Conservation (phyloP, 257 asterid species). For the Jasminum sambac region DNA sequence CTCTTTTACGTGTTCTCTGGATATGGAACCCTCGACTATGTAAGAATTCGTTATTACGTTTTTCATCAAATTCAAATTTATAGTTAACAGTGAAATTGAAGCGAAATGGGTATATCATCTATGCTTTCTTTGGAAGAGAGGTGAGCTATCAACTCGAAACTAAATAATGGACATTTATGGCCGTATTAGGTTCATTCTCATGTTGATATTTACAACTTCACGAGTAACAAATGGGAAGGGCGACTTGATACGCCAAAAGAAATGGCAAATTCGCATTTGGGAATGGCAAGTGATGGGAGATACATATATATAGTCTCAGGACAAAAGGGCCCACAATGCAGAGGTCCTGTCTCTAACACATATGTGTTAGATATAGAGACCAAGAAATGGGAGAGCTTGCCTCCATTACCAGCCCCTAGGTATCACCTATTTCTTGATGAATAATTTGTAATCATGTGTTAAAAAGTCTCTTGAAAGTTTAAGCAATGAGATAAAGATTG, state of each 20-base stretch:
- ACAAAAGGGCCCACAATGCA: slow-evolving; percentile 73
- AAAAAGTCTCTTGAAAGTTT: not conserved
- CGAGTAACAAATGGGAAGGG: slow-evolving; percentile 54
- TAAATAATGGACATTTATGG: not conserved
- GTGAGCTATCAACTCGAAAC: not conserved
- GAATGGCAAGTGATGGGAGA: slow-evolving; percentile 75
- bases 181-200: slow-evolving; percentile 65
- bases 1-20: slow-evolving; percentile 63
- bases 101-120: not conserved
- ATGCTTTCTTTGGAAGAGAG: not conserved
- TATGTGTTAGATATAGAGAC: slow-evolving; percentile 62
- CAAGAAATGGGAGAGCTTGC: slow-evolving; percentile 51
- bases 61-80: not conserved
- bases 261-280: slow-evolving; percentile 80
- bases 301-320: slow-evolving; percentile 63
- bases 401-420: slow-evolving; percentile 79
- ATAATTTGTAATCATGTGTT: not conserved
- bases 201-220: slow-evolving; percentile 68
- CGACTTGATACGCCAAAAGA: slow-evolving; percentile 60
- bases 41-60: slow-evolving; percentile 24
- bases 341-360: slow-evolving; percentile 47
- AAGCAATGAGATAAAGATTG: not conserved
- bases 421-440: slow-evolving; percentile 19
- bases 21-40: slow-evolving; percentile 59
- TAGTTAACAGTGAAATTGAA: not conserved